A percentile compares a stretch with the other conserved stretches of the same genome.
phyloP scores from a whole-genome alignment of 495 filamentous ascomycete genomes.

The Neurospora cerealis region DNA sequence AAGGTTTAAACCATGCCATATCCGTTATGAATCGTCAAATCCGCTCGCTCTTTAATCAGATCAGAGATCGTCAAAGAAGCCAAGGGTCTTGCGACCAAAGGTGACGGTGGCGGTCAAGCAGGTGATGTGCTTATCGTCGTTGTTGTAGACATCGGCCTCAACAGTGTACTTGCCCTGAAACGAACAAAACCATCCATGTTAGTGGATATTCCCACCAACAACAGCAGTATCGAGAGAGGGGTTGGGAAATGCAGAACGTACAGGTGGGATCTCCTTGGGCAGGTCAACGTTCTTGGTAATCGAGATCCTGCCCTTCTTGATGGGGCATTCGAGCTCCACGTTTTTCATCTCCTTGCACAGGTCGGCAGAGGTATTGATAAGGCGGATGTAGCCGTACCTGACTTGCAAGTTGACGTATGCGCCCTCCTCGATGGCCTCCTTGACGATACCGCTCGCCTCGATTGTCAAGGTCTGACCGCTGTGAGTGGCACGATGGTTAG shows the following conservation, averaged over 20 bases:
- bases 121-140: slow-evolving; percentile 60
- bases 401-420: slow-evolving; percentile 73
- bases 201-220: not conserved
- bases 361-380: slow-evolving; percentile 68
- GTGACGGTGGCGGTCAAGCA: slow-evolving; percentile 64
- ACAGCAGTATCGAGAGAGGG: not conserved
- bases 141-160: slow-evolving; percentile 68
- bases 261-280: slow-evolving; percentile 80
- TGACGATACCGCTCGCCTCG: slow-evolving; percentile 62
- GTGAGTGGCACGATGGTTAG: slow-evolving; percentile 1
- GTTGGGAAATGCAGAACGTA: slow-evolving; percentile 35
- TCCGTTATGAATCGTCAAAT: not conserved
- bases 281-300: slow-evolving; percentile 76
- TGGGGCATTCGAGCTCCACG: slow-evolving; percentile 80
- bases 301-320: slow-evolving; percentile 61
- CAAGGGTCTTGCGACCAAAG: slow-evolving; percentile 33
- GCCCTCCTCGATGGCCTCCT: slow-evolving; percentile 57
- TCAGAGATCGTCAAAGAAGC: slow-evolving; percentile 17
- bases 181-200: not conserved
- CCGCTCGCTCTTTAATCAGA: not conserved
- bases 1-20: not conserved
- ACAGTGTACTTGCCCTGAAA: slow-evolving; percentile 81
- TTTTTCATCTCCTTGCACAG: slow-evolving; percentile 82
- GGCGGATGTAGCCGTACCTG: slow-evolving; percentile 87
- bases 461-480: slow-evolving; percentile 78